Conservation (phyloP, 225 moss, liverwort and hornwort genomes). For the Takakia lepidozioides region DNA sequence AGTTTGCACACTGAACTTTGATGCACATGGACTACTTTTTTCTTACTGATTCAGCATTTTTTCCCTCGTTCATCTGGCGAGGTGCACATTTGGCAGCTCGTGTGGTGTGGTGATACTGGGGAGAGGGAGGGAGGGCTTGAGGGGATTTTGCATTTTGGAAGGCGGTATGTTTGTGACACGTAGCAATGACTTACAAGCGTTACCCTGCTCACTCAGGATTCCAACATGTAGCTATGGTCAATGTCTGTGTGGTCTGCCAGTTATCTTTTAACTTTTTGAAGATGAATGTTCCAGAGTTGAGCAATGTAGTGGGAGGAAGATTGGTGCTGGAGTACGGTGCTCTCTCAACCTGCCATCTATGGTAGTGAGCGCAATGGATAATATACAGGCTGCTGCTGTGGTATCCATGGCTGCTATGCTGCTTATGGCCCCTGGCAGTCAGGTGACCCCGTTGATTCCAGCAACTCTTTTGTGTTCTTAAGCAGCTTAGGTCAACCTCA, state of each 20-base stretch:
- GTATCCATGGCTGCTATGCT: constrained; percentile 49
- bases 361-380: too few species aligned
- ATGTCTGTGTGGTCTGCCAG: neutral
- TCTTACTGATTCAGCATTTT: too few species aligned
- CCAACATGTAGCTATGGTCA: neutral
- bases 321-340: constrained; percentile 21
- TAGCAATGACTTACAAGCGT: too few species aligned
- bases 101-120: neutral
- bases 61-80: too few species aligned
- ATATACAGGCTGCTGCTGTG: constrained; percentile 34
- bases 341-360: constrained; percentile 14
- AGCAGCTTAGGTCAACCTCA: too few species aligned
- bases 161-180: neutral
- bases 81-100: too few species aligned
- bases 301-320: constrained; percentile 16
- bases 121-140: neutral
- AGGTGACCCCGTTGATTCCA: constrained; percentile 41
- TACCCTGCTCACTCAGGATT: neutral
- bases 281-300: constrained; percentile 18
- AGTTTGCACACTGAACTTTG: too few species aligned
- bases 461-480: too few species aligned
- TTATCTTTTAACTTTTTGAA: neutral
- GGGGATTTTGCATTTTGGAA: neutral
- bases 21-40: too few species aligned
- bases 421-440: constrained; percentile 30